Conservation (phyloP, 2,329 filamentous ascomycete species). For the Cercospora brassicicola region DNA sequence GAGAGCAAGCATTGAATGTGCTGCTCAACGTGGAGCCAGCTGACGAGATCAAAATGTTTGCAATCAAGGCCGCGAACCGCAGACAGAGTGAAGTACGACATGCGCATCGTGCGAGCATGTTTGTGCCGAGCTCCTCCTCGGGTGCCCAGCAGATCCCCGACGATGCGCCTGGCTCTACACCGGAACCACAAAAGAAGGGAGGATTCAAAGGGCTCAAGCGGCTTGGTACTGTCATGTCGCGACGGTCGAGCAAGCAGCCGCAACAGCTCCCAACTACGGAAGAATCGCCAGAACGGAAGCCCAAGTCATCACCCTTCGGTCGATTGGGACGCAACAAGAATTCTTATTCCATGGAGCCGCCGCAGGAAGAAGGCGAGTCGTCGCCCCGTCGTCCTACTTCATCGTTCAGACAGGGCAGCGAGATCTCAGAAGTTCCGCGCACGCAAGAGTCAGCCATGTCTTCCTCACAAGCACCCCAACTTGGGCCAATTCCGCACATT, state of each 20-base stretch:
- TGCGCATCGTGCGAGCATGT: constrained; percentile 17
- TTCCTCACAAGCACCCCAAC: constrained; percentile 19
- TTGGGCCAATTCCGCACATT: constrained; percentile 24
- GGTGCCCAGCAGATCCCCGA: not conserved
- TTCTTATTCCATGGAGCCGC: constrained; percentile 46
- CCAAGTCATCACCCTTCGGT: constrained; percentile 58
- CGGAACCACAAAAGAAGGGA: constrained; percentile 44
- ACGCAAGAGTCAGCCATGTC: constrained; percentile 13
- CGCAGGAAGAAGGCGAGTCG: constrained; percentile 29
- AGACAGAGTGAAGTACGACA: constrained; percentile 11
- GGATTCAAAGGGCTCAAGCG: constrained; percentile 56
- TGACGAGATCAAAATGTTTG: constrained; percentile 79
- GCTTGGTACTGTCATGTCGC: constrained; percentile 68
- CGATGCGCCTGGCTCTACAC: constrained; percentile 47
- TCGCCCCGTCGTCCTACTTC: constrained; percentile 33
- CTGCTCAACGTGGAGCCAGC: constrained; percentile 84
- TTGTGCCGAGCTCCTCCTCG: constrained; percentile 17
- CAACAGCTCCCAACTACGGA: constrained; percentile 32
- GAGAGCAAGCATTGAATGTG: constrained; percentile 76
- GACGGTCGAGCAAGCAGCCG: constrained; percentile 56
- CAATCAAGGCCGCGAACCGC: constrained; percentile 43
- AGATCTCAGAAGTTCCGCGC: constrained; percentile 32
- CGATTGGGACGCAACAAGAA: constrained; percentile 62
- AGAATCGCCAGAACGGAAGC: constrained; percentile 56
- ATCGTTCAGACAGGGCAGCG: constrained; percentile 36